A percentile compares a stretch with the other conserved stretches of the same genome.
phyloP scores from a whole-genome alignment of 257 asterid genomes.

The Jacaranda mimosifolia region DNA sequence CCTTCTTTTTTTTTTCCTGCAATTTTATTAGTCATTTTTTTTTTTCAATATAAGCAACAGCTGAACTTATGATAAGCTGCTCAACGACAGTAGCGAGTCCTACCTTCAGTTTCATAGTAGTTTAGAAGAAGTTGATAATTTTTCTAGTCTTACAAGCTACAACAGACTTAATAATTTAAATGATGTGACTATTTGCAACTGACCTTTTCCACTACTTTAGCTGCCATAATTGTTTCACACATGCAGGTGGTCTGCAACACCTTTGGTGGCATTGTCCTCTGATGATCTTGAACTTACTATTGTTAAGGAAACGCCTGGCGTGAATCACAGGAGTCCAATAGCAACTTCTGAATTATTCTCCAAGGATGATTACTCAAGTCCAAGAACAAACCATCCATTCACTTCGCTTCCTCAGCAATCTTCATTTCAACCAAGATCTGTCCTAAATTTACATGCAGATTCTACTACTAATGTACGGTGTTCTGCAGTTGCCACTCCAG shows the following conservation, averaged over 20 bases:
- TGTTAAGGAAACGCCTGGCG: conserved; percentile 73
- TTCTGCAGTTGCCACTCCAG: conserved; percentile 59
- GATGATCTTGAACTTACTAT: conserved; percentile 62
- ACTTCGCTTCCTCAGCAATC: conserved; percentile 46
- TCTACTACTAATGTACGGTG: conserved; percentile 38
- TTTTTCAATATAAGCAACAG: background rate
- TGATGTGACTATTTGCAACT: conserved; percentile 17
- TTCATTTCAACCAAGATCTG: conserved; percentile 44
- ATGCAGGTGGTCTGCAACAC: conserved; percentile 64
- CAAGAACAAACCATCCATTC: conserved; percentile 41
- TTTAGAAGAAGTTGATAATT: background rate
- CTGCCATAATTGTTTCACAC: conserved; percentile 29
- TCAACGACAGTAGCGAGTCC: conserved; percentile 6
- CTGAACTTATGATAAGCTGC: background rate
- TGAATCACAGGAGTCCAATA: conserved; percentile 38
- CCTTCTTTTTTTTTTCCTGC: background rate
- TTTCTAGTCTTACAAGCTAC: background rate
- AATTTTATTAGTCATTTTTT: conserved; percentile 4
- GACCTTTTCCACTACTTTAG: conserved; percentile 17
- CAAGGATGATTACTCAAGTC: conserved; percentile 49
- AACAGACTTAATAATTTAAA: background rate
- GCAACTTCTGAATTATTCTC: conserved; percentile 49
- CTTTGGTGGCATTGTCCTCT: conserved; percentile 39
- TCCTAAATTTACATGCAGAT: conserved; percentile 42
- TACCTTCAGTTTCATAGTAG: background rate